These are phyloP conservation scores for Verticillium dahliae DNA, from an alignment of 2,329 filamentous ascomycete species.

Conservation along the genomic window DNA sequence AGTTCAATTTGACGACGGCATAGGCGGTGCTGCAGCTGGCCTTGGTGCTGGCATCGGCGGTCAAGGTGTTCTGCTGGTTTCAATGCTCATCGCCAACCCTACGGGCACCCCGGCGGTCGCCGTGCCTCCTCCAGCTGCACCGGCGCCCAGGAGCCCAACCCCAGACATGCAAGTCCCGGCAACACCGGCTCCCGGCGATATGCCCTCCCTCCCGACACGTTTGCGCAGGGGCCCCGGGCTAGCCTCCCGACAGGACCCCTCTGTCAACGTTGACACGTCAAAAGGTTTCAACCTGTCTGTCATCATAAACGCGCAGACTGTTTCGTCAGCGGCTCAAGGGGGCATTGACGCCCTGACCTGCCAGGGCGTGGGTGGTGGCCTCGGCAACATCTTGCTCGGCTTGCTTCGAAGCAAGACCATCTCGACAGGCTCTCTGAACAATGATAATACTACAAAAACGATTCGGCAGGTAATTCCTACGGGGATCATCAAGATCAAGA, in stretches of 20 bases:
- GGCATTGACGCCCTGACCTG: slow-evolving; percentile 22
- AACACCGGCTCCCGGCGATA: neutral
- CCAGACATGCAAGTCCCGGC: neutral
- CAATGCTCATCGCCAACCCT: slow-evolving; percentile 19
- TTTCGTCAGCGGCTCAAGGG: slow-evolving; percentile 21
- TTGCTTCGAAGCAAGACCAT: slow-evolving; percentile 17
- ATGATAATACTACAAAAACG: slow-evolving; percentile 5
- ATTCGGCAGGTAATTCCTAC: slow-evolving; percentile 17
- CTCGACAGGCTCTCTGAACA: slow-evolving; percentile 2
- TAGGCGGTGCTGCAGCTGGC: slow-evolving; percentile 25
- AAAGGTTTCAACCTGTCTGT: slow-evolving; percentile 18
- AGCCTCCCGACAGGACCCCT: slow-evolving; percentile 4
- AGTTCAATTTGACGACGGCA: slow-evolving; percentile 24
- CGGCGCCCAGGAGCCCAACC: neutral
- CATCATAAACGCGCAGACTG: slow-evolving; percentile 18
- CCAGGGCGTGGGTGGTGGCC: slow-evolving; percentile 25
- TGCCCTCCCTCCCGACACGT: neutral
- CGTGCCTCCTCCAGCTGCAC: neutral
- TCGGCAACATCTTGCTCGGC: slow-evolving; percentile 18
- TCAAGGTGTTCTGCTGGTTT: slow-evolving; percentile 22
- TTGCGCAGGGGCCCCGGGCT: slow-evolving; percentile 1
- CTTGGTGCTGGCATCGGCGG: slow-evolving; percentile 27
- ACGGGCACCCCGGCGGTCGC: slow-evolving; percentile 1
- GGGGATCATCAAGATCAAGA: slow-evolving; percentile 17
- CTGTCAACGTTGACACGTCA: slow-evolving; percentile 7